A percentile compares a stretch with the other conserved stretches of the same genome.
phyloP scores from a whole-genome alignment of 306 rosid species.

The Rosa multiflora region DNA sequence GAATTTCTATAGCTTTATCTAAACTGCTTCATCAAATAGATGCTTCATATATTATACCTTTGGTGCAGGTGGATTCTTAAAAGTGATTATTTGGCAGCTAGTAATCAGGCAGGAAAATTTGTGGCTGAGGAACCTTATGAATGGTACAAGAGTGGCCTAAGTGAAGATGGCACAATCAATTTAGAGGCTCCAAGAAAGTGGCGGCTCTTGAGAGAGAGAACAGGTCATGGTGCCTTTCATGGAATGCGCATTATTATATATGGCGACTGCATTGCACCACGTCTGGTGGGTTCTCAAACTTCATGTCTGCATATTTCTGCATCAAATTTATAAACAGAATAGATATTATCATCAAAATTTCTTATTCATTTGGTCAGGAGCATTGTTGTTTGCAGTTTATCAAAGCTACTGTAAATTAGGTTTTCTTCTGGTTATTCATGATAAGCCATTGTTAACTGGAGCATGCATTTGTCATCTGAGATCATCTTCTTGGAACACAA shows the following conservation, averaged over 20 bases:
- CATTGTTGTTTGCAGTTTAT: not conserved
- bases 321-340: not conserved
- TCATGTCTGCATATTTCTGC: not conserved
- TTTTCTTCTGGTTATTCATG: not conserved
- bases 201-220: slow-evolving; percentile 77
- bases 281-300: slow-evolving; percentile 58
- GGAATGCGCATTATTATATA: slow-evolving; percentile 75
- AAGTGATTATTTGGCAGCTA: slow-evolving; percentile 73
- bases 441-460: not conserved
- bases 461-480: slow-evolving; percentile 9
- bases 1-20: not conserved
- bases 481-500: slow-evolving; percentile 6
- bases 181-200: slow-evolving; percentile 98
- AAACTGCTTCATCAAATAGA: not conserved
- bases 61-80: slow-evolving; percentile 91
- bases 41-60: slow-evolving; percentile 18
- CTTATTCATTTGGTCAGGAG: not conserved
- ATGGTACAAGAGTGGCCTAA: slow-evolving; percentile 79
- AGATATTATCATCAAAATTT: not conserved
- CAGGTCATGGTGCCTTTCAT: slow-evolving; percentile 82
- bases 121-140: slow-evolving; percentile 81
- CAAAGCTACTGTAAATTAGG: not conserved
- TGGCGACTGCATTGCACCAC: slow-evolving; percentile 82
- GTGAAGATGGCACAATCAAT: slow-evolving; percentile 80
- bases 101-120: slow-evolving; percentile 63